phyloP scores from a whole-genome alignment of 805 yeast genomes.

The Yarrowia yakushimensis region DNA sequence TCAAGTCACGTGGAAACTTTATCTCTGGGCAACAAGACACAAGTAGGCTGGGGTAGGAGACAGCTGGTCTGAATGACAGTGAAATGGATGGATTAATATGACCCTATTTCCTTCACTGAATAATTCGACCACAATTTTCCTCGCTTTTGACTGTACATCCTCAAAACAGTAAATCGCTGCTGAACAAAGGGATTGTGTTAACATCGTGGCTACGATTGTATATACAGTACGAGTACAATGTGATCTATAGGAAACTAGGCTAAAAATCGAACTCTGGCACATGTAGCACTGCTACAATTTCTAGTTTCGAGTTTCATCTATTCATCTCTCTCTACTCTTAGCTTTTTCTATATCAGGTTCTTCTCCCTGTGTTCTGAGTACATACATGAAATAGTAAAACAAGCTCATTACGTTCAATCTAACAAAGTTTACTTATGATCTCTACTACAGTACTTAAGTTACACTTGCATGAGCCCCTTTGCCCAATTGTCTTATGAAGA shows the following conservation, averaged over 20 bases:
- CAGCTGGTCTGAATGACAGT: background rate
- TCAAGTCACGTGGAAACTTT: slow-evolving; percentile 7
- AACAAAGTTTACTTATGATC: too few species aligned
- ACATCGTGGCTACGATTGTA: background rate
- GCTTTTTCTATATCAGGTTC: too few species aligned
- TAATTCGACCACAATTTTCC: background rate
- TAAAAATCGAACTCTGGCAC: too few species aligned
- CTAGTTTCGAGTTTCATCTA: background rate
- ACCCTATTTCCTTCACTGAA: too few species aligned
- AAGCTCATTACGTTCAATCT: too few species aligned
- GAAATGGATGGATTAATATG: background rate
- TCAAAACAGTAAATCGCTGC: background rate
- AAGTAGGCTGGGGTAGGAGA: background rate
- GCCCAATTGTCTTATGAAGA: background rate
- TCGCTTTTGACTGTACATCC: background rate
- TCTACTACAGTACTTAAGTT: too few species aligned
- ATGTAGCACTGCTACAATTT: background rate
- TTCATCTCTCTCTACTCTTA: too few species aligned
- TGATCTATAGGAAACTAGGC: too few species aligned
- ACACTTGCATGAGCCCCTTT: too few species aligned
- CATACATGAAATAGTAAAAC: too few species aligned
- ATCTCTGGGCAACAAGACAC: background rate
- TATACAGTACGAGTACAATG: too few species aligned
- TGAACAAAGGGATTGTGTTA: background rate
- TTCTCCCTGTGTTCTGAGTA: too few species aligned